phyloP scores from a whole-genome alignment of 2,329 filamentous ascomycete genomes.

The Stagonosporopsis tanaceti region DNA sequence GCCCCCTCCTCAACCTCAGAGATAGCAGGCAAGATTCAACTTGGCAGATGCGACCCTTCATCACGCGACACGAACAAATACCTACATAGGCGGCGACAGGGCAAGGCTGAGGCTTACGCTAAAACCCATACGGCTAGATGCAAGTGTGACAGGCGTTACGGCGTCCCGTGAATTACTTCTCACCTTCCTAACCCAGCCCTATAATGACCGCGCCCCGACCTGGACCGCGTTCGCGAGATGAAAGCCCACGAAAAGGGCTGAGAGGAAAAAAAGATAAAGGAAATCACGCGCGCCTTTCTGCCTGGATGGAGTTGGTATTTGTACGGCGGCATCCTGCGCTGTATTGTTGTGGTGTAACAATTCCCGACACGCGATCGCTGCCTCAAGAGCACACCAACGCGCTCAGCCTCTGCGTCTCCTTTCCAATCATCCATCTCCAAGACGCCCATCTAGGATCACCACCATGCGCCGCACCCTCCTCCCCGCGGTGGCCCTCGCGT shows the following conservation, averaged over 20 bases:
- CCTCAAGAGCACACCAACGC: too few relatives aligned
- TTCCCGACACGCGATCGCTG: too few relatives aligned
- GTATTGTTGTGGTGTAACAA: too few relatives aligned
- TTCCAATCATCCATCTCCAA: too few relatives aligned
- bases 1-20: too few relatives aligned
- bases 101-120: not conserved
- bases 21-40: not conserved
- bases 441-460: not conserved
- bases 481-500: not conserved
- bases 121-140: not conserved
- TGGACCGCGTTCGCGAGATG: not conserved
- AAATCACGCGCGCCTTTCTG: not conserved
- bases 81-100: not conserved
- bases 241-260: not conserved
- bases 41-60: not conserved
- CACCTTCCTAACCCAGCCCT: not conserved
- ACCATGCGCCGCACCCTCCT: not conserved
- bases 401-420: not conserved
- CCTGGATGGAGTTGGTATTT: not conserved
- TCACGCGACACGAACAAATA: not conserved
- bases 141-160: not conserved
- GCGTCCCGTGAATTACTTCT: not conserved
- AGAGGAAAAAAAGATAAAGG: not conserved
- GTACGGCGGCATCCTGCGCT: not conserved
- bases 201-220: not conserved